Evolutionary conservation across 1,284 basidiomycete genomes (phyloP).

Genomic region (Meripilus lineatus): DNA sequence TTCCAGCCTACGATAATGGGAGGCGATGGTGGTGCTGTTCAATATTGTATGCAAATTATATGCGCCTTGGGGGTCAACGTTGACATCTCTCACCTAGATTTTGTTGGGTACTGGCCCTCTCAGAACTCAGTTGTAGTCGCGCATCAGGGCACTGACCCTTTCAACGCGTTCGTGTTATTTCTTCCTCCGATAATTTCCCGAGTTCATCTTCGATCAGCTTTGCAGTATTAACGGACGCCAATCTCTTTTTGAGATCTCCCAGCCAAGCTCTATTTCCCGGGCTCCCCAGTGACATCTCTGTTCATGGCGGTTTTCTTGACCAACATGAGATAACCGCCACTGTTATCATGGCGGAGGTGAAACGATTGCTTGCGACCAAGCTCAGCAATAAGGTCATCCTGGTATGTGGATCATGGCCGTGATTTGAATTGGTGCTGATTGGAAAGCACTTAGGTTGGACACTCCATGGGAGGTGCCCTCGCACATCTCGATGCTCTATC

Average conservation of each 20-base stretch:
- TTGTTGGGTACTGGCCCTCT: slow-evolving; percentile 10
- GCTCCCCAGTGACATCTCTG: slow-evolving; percentile 27
- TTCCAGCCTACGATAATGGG: slow-evolving; percentile 36
- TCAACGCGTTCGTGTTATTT: not conserved
- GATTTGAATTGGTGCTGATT: not conserved
- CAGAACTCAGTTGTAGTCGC: slow-evolving; percentile 8
- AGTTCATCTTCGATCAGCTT: not conserved
- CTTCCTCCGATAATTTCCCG: too few relatives aligned
- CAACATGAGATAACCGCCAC: slow-evolving; percentile 35
- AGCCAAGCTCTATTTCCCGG: slow-evolving; percentile 34
- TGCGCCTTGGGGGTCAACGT: not conserved
- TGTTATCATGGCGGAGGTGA: slow-evolving; percentile 35
- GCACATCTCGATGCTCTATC: slow-evolving; percentile 49
- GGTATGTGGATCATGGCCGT: slow-evolving; percentile 29
- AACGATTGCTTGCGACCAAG: slow-evolving; percentile 28
- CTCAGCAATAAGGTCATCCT: slow-evolving; percentile 30
- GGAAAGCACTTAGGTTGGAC: slow-evolving; percentile 35
- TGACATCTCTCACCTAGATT: slow-evolving; percentile 2
- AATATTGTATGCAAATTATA: slow-evolving; percentile 2
- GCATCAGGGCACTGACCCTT: slow-evolving; percentile 9
- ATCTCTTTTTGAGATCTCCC: not conserved
- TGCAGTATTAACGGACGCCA: slow-evolving; percentile 2
- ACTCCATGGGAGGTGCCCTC: slow-evolving; percentile 56
- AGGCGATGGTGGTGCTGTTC: slow-evolving; percentile 35
- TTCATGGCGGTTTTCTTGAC: slow-evolving; percentile 39